These are phyloP conservation scores for Ampelomyces quisqualis DNA, from an alignment of 2,329 filamentous ascomycete genomes.

Conservation along the genomic window DNA sequence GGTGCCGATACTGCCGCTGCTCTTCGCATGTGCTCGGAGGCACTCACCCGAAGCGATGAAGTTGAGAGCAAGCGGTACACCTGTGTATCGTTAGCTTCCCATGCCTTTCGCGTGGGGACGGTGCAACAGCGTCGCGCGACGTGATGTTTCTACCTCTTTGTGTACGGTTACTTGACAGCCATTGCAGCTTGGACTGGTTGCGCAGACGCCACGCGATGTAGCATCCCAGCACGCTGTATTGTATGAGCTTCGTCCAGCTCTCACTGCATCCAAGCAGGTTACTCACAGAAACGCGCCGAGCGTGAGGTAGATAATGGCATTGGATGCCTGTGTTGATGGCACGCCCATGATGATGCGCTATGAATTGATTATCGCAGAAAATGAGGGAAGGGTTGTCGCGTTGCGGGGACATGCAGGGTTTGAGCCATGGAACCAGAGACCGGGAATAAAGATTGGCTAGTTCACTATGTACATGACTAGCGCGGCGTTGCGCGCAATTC, in stretches of 20 bases:
- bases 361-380: too few species aligned
- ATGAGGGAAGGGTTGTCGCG: too few species aligned
- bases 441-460: too few species aligned
- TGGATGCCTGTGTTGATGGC: conserved; percentile 73
- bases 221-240: conserved; percentile 61
- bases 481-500: conserved; percentile 15
- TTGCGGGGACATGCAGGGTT: conserved; percentile 23
- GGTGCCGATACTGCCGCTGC: conserved; percentile 64
- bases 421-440: conserved; percentile 11
- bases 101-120: too few species aligned
- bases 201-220: conserved; percentile 58
- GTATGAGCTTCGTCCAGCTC: conserved; percentile 5
- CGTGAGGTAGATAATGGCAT: conserved; percentile 79
- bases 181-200: conserved; percentile 67
- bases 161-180: conserved; percentile 74
- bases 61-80: conserved; percentile 78
- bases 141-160: conserved; percentile 65
- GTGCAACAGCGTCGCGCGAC: too few species aligned
- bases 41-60: conserved; percentile 92
- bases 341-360: conserved; percentile 74
- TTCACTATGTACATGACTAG: conserved; percentile 30
- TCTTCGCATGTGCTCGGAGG: conserved; percentile 47
- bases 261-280: conserved; percentile 2
- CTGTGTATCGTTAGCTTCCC: conserved; percentile 50
- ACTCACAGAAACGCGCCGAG: conserved; percentile 75